Conservation (phyloP, 345 rosid species). For the Euphorbia peplus region DNA sequence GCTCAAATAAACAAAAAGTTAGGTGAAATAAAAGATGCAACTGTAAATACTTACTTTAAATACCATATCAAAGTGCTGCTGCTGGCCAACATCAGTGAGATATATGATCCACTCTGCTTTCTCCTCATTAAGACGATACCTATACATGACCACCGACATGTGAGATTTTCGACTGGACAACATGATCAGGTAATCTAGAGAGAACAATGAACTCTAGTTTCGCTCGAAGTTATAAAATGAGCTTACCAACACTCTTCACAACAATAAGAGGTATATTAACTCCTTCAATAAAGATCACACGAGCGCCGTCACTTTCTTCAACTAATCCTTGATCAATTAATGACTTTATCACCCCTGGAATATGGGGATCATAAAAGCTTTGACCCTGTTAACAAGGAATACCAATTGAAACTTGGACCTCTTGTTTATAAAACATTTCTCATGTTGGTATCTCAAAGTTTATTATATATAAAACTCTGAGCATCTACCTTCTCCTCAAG, state of each 20-base stretch:
- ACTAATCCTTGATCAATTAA: slow-evolving; percentile 60
- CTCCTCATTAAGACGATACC: slow-evolving; percentile 96
- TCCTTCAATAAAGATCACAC: slow-evolving; percentile 79
- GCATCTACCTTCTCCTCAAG: slow-evolving; percentile 79
- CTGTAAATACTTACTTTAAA: slow-evolving; percentile 58
- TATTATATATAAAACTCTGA: neutral
- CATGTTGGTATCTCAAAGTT: neutral
- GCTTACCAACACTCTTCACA: slow-evolving; percentile 92
- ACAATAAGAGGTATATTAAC: slow-evolving; percentile 81
- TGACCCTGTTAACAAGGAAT: slow-evolving; percentile 64
- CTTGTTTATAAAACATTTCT: neutral
- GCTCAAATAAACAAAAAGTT: neutral
- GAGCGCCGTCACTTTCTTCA: slow-evolving; percentile 90
- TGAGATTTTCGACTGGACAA: neutral
- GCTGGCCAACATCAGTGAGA: slow-evolving; percentile 97
- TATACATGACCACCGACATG: slow-evolving; percentile 22
- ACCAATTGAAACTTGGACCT: neutral
- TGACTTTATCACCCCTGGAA: slow-evolving; percentile 55
- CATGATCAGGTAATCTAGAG: neutral
- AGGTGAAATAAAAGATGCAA: neutral
- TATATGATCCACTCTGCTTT: slow-evolving; percentile 95
- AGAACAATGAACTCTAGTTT: neutral
- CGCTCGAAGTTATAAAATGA: neutral
- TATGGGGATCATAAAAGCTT: slow-evolving; percentile 86
- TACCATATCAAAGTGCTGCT: slow-evolving; percentile 85